phyloP scores from a whole-genome alignment of 129 eudicot species.

The Arctium minus region DNA sequence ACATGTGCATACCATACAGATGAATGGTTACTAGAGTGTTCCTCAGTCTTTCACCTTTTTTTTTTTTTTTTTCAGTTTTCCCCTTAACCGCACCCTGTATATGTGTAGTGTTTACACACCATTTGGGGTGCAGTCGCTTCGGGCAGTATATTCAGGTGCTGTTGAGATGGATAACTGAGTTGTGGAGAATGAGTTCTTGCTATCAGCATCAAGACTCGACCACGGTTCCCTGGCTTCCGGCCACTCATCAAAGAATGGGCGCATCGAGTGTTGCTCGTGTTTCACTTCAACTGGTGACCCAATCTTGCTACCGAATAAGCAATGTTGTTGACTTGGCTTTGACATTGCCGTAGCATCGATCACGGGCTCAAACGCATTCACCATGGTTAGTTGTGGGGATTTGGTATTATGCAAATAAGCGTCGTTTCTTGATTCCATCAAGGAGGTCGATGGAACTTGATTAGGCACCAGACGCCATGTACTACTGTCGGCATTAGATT shows the following conservation, averaged over 20 bases:
- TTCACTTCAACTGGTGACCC: slow-evolving; percentile 45
- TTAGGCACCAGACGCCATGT: slow-evolving; percentile 62
- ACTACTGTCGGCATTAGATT: slow-evolving; percentile 37
- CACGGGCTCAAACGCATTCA: slow-evolving; percentile 48
- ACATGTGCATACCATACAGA: not conserved
- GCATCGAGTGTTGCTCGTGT: slow-evolving; percentile 59
- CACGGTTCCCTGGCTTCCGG: slow-evolving; percentile 69
- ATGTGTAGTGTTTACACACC: slow-evolving; percentile 38
- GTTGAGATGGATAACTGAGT: slow-evolving; percentile 81
- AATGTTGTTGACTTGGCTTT: slow-evolving; percentile 62
- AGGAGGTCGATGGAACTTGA: slow-evolving; percentile 41
- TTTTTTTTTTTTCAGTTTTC: not conserved
- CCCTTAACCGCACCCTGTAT: not conserved
- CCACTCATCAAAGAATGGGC: slow-evolving; percentile 80
- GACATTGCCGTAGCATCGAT: slow-evolving; percentile 43
- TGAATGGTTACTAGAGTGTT: not conserved
- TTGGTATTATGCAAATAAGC: slow-evolving; percentile 44
- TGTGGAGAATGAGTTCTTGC: slow-evolving; percentile 58
- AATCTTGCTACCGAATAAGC: slow-evolving; percentile 65
- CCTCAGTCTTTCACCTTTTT: not conserved
- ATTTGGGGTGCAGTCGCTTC: slow-evolving; percentile 47
- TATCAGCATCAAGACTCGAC: slow-evolving; percentile 54
- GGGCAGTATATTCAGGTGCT: slow-evolving; percentile 43
- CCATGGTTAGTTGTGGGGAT: slow-evolving; percentile 45
- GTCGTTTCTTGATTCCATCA: slow-evolving; percentile 44